These are phyloP conservation scores for Cephaloascus albidus DNA, from an alignment of 805 yeast species.

Conservation along the genomic window DNA sequence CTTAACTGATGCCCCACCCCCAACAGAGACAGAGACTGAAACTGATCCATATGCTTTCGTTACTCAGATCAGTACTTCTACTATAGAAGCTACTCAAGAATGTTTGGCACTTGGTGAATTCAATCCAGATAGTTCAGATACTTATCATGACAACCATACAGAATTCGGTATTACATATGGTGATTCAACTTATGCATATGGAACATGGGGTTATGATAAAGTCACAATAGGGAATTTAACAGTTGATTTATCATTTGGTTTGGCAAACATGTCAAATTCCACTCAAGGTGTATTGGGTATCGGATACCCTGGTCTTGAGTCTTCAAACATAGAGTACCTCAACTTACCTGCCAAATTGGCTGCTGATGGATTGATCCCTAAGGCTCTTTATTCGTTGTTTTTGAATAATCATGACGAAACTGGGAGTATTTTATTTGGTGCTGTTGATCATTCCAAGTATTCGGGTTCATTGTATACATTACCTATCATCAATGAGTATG, in stretches of 20 bases:
- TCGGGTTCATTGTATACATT: conserved; percentile 18
- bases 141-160: not conserved
- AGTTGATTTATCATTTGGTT: conserved; percentile 25
- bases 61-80: not conserved
- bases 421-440: conserved; percentile 25
- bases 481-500: conserved; percentile 7
- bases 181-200: conserved; percentile 19
- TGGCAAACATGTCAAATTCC: conserved; percentile 23
- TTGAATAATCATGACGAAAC: conserved; percentile 8
- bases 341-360: conserved; percentile 6
- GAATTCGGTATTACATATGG: conserved; percentile 10
- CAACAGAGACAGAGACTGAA: not conserved
- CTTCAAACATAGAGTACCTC: conserved; percentile 1
- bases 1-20: not conserved
- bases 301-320: conserved; percentile 7
- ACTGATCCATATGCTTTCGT: not conserved
- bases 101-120: not conserved
- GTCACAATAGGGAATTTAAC: conserved; percentile 19
- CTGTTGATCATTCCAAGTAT: conserved; percentile 28
- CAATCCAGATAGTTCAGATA: not conserved
- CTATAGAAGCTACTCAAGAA: not conserved
- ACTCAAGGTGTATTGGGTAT: conserved; percentile 18
- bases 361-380: conserved; percentile 13
- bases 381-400: conserved; percentile 16
- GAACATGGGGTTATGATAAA: conserved; percentile 23